phyloP scores from a whole-genome alignment of 257 asterid species.

The Ophiorrhiza pumila region DNA sequence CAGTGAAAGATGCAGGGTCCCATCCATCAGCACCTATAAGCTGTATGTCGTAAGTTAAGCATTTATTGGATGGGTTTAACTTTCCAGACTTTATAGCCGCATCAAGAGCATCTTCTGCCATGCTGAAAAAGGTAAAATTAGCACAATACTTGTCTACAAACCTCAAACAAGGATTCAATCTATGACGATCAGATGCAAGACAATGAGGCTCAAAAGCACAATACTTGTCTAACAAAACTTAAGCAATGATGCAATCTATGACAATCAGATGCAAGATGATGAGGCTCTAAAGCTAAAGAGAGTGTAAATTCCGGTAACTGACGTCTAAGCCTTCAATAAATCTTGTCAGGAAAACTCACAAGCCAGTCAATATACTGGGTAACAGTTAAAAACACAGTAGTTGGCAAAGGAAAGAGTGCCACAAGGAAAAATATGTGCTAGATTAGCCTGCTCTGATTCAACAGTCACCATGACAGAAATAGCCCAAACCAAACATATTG shows the following conservation, averaged over 20 bases:
- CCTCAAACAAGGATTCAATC: not conserved
- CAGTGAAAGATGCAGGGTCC: slow-evolving; percentile 90
- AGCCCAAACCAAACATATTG: not conserved
- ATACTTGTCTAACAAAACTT: slow-evolving; percentile 9
- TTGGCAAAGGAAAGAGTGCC: not conserved
- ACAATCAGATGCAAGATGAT: not conserved
- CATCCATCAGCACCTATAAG: slow-evolving; percentile 94
- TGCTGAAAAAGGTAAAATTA: slow-evolving; percentile 53
- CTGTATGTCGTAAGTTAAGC: slow-evolving; percentile 65
- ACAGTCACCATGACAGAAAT: not conserved
- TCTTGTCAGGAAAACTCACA: not conserved
- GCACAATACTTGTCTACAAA: slow-evolving; percentile 17
- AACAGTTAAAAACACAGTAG: not conserved
- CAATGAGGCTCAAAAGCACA: too few relatives aligned
- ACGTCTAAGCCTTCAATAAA: not conserved
- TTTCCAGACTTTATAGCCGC: slow-evolving; percentile 81
- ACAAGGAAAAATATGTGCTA: not conserved
- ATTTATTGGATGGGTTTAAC: slow-evolving; percentile 61
- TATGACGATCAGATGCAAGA: not conserved
- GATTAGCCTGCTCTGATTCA: not conserved
- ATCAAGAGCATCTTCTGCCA: slow-evolving; percentile 99
- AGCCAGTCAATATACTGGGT: not conserved
- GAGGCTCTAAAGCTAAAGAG: not conserved
- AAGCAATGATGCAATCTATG: not conserved
- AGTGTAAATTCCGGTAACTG: not conserved